A percentile compares a stretch with the other conserved stretches of the same genome.
Conservation (phyloP, 2,329 filamentous ascomycete species). For the Alternaria triticina region DNA sequence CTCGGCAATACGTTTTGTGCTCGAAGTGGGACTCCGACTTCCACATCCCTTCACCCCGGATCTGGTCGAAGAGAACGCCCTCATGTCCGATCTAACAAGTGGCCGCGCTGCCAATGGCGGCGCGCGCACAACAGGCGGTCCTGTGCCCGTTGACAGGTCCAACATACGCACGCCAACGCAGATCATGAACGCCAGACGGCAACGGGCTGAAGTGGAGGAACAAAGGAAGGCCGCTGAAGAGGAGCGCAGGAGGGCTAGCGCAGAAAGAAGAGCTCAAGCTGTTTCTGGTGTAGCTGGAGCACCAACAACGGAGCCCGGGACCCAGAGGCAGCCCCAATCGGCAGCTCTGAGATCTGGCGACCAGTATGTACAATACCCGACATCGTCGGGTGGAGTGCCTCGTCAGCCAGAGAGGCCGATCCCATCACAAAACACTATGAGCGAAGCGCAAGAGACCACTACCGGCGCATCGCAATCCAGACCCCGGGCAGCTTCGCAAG, state of each 20-base stretch:
- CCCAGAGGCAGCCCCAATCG: slow-evolving; percentile 38
- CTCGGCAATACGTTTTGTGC: slow-evolving; percentile 87
- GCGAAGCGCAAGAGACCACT: slow-evolving; percentile 28
- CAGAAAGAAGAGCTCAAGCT: slow-evolving; percentile 66
- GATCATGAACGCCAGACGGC: slow-evolving; percentile 87
- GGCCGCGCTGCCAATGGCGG: slow-evolving; percentile 65
- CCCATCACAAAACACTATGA: slow-evolving; percentile 25
- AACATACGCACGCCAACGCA: slow-evolving; percentile 84
- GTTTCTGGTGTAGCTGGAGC: slow-evolving; percentile 59
- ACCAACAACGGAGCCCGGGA: slow-evolving; percentile 35
- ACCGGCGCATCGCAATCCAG: slow-evolving; percentile 38
- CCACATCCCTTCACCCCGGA: slow-evolving; percentile 85
- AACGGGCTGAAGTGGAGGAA: slow-evolving; percentile 65
- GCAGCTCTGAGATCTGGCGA: slow-evolving; percentile 35
- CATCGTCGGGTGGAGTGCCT: slow-evolving; percentile 31
- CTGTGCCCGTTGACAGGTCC: slow-evolving; percentile 59
- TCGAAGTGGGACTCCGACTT: slow-evolving; percentile 87
- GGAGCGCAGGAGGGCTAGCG: slow-evolving; percentile 56
- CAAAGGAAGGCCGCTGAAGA: slow-evolving; percentile 63
- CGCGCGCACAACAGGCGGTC: slow-evolving; percentile 58
- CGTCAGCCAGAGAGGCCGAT: slow-evolving; percentile 39
- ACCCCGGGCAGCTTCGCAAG: slow-evolving; percentile 41
- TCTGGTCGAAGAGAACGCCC: slow-evolving; percentile 83
- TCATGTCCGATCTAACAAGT: slow-evolving; percentile 85
- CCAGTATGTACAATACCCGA: slow-evolving; percentile 35